Conservation (phyloP, 768 basidiomycete species). For the Lactarius hatsudake region DNA sequence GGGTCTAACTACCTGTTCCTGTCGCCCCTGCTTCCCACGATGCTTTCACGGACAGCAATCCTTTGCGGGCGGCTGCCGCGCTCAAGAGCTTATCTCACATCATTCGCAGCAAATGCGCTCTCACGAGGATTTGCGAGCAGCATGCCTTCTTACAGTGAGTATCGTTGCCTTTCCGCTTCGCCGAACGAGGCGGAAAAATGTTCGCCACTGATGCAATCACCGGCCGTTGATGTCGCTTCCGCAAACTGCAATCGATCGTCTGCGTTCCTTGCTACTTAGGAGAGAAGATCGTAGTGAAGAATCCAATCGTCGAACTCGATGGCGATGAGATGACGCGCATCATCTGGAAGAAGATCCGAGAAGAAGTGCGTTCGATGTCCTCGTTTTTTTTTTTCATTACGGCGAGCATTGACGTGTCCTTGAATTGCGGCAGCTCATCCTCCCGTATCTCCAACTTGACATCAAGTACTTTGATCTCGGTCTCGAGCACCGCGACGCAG, state of each 20-base stretch:
- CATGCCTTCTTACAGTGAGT: slow-evolving; percentile 24
- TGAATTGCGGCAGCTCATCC: slow-evolving; percentile 66
- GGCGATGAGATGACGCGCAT: slow-evolving; percentile 99
- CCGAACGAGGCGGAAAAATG: neutral
- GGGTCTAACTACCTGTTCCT: neutral
- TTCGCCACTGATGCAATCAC: neutral
- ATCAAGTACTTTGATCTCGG: slow-evolving; percentile 99
- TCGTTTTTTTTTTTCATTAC: neutral
- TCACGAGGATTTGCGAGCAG: slow-evolving; percentile 24
- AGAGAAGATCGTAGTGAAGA: slow-evolving; percentile 72
- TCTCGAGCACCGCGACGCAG: slow-evolving; percentile 86
- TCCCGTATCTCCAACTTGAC: slow-evolving; percentile 91
- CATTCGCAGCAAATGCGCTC: slow-evolving; percentile 4
- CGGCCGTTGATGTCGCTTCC: neutral
- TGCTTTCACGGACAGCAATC: slow-evolving; percentile 16
- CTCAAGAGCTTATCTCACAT: slow-evolving; percentile 3
- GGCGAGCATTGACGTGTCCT: neutral
- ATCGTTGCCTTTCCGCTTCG: neutral
- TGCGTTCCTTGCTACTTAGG: slow-evolving; percentile 9
- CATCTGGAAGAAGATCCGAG: slow-evolving; percentile 97
- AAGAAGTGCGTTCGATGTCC: slow-evolving; percentile 63
- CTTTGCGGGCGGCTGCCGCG: slow-evolving; percentile 17
- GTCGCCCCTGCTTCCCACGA: slow-evolving; percentile 15
- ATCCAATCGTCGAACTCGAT: slow-evolving; percentile 92
- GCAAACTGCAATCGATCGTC: neutral